These are phyloP conservation scores for Cymbopogon flexuosus DNA, from an alignment of 202 grass and related monocot genomes.

Conservation along the genomic window DNA sequence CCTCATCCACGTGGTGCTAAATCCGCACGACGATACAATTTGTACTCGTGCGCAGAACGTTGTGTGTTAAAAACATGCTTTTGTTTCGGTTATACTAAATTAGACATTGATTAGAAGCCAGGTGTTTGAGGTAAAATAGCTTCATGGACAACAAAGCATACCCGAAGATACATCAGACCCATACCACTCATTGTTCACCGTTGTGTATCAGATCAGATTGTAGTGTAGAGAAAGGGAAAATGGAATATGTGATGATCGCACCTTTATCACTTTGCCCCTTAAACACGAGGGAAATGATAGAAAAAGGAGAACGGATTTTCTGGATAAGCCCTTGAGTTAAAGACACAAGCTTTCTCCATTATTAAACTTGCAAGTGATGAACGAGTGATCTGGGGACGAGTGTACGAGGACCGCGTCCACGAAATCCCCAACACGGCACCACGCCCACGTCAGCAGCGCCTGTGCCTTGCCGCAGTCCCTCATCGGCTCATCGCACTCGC, in stretches of 20 bases:
- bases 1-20: not conserved
- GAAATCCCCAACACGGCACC: not conserved
- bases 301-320: not conserved
- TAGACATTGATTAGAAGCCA: not conserved
- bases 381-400: not conserved
- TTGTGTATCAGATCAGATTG: not conserved
- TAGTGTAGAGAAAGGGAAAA: not conserved
- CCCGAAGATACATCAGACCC: not conserved
- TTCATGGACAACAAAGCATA: not conserved
- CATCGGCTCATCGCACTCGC: not conserved
- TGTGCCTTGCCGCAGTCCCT: not conserved
- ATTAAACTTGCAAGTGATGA: not conserved
- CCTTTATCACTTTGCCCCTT: not conserved
- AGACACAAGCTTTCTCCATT: not conserved
- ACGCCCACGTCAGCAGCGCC: constrained; percentile 19
- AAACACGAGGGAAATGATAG: no score
- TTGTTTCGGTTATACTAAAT: not conserved
- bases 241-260: not conserved
- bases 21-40: not conserved
- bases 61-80: not conserved
- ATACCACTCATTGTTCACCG: not conserved
- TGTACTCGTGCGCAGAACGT: not conserved
- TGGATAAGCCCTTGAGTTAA: not conserved
- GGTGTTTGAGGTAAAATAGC: not conserved
- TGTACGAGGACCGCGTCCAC: constrained; percentile 39